Percentiles rank a stretch among this genome's conserved stretches.
phyloP scores from a whole-genome alignment of 1,284 basidiomycete species.

The Cronartium quercuum region DNA sequence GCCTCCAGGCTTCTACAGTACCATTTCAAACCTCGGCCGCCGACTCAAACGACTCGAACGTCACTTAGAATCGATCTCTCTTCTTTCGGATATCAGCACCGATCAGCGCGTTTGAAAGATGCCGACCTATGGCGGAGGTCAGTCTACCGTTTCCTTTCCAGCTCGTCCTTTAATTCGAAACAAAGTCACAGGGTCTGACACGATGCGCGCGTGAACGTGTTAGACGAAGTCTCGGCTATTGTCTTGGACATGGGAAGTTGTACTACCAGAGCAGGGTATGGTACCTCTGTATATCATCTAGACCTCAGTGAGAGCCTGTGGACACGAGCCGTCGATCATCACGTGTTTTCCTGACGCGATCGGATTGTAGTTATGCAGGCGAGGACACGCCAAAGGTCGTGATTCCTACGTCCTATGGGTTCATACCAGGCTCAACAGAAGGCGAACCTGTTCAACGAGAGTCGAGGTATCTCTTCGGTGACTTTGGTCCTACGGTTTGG shows the following conservation, averaged over 20 bases:
- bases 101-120: too few species aligned
- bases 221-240: conserved; percentile 88
- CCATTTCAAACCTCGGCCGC: too few species aligned
- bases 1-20: too few species aligned
- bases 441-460: conserved; percentile 49
- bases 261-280: conserved; percentile 72
- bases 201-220: neutral
- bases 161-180: neutral
- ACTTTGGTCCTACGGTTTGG: conserved; percentile 88
- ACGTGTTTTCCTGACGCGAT: neutral
- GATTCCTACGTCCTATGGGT: conserved; percentile 83
- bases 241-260: conserved; percentile 91
- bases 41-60: too few species aligned
- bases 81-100: too few species aligned
- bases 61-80: too few species aligned
- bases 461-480: conserved; percentile 67
- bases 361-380: conserved; percentile 64
- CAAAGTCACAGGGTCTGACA: neutral
- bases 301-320: neutral
- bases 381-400: conserved; percentile 93
- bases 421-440: conserved; percentile 53
- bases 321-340: too few species aligned
- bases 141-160: neutral
- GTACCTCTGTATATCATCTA: neutral
- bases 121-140: conserved; percentile 4